Conservation (phyloP, 2,329 filamentous ascomycete genomes). For the Fusarium hostae region DNA sequence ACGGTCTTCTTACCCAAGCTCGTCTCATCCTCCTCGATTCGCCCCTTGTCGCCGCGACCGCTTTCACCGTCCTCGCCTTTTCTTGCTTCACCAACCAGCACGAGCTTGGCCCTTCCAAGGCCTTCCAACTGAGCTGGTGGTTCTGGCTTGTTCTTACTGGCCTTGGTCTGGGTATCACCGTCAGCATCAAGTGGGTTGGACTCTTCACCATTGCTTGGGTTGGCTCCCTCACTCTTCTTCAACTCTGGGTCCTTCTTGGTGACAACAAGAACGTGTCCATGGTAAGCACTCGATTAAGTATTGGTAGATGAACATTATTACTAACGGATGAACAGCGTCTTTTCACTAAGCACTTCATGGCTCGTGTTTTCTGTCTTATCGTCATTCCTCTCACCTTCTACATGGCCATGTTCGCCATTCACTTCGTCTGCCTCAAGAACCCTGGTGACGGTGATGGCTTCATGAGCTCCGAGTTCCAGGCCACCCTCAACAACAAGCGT, state of each 20-base stretch:
- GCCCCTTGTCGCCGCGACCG: slow-evolving; percentile 91
- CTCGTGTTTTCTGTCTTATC: slow-evolving; percentile 90
- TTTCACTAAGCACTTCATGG: slow-evolving; percentile 94
- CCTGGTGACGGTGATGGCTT: slow-evolving; percentile 98
- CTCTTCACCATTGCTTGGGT: slow-evolving; percentile 99
- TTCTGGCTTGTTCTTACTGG: slow-evolving; percentile 94
- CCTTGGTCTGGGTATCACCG: slow-evolving; percentile 86
- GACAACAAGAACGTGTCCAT: slow-evolving; percentile 87
- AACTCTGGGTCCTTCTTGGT: slow-evolving; percentile 94
- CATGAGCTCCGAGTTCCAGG: slow-evolving; percentile 99
- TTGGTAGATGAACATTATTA: too few relatives aligned
- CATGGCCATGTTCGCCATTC: slow-evolving; percentile 96
- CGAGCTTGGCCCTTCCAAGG: slow-evolving; percentile 87
- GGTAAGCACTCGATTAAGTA: slow-evolving; percentile 54
- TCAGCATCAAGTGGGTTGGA: slow-evolving; percentile 98
- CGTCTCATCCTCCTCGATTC: slow-evolving; percentile 96
- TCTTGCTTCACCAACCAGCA: slow-evolving; percentile 96
- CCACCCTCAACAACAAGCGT: slow-evolving; percentile 93
- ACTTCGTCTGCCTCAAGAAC: slow-evolving; percentile 93
- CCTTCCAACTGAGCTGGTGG: slow-evolving; percentile 94
- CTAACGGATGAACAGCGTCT: slow-evolving; percentile 64
- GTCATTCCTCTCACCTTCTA: slow-evolving; percentile 91
- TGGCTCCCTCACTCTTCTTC: slow-evolving; percentile 86
- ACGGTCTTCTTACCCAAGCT: slow-evolving; percentile 93
- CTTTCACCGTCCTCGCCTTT: slow-evolving; percentile 89